Evolutionary conservation across 2,329 filamentous ascomycete genomes (phyloP), one percentile per base, ranked within the genome.

Genomic region (Beauveria scarabaeidicola): DNA sequence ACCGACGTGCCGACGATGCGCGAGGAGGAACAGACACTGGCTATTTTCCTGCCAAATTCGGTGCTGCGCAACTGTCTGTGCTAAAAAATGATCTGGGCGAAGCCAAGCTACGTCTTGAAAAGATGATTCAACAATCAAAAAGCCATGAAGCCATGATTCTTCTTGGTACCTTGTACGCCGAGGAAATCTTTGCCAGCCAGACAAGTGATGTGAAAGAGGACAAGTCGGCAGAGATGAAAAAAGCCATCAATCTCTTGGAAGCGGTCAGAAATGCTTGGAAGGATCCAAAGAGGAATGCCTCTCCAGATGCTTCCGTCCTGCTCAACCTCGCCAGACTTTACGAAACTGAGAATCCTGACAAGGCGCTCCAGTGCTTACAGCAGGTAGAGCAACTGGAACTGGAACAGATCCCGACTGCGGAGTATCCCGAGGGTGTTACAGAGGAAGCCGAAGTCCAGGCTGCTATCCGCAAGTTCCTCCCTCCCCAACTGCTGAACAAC

Each of bases 401-500:
- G 21, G 88, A 90, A 46, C 88, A 89, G 64, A 83, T 96, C 46
- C 83, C 86, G 0, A 80, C 87, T 19, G 84, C 88, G 11, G 87
- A 92, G 52, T 78, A 81, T 25, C 86, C 87, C 0, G 74, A 82
- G 27, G 81, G 80, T 48, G 63, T 68, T 4, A 67, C 67, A 2
- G 85, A 90, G 57, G 83, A 88, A 61, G 80, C 78, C 3, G 80
- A 83, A 32, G 74, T 83, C 60, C 82, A 82, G 59, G 77, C 77
- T 23, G 78, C 81, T 17, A 78, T 96, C 29, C 86, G 91, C 58
- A 89, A 92, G 69, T 80, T 88, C 61, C 78, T 99, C 1, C 90
- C 92, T 1, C 94, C 94, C 4, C 91, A 96, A 69, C 80, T 97
- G 2, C 81, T 99, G 47, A 99, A 97, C 78, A 99, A 99, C 71